Base-by-base conservation (phyloP, 805 yeast genomes). In the Kuraishia hungarica region DNA sequence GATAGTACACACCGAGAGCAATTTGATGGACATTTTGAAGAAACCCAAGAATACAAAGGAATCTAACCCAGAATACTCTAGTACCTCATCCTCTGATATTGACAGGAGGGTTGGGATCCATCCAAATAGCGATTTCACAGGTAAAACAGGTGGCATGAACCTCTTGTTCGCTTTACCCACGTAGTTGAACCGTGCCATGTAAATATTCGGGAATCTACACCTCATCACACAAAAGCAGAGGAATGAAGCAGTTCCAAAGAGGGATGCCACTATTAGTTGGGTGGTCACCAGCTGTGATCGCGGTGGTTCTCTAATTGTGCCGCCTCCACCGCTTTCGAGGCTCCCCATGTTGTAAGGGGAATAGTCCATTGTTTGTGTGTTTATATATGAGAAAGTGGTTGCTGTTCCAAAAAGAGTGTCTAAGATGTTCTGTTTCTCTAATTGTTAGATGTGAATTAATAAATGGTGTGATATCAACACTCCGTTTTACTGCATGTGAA, bases 41-140 rank as follows among this genome's bases (percentile, higher is more conserved):
- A 93, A 92, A 2, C 91, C 91, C 35, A 93, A 71, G 64, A 89
- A 93, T 51, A 94, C 98, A 70, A 81, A 91, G 0, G 97, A 97
- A 71, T 93, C 99, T 50, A 93, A 71, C 0, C 99, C 99, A 2
- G 97, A 97, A 63, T 85, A 86, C 58, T 90, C 93, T 53, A 93
- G 75, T 1, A 94, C 80, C 56, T 90, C 91, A 17, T 80, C 76
- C 61, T 93, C 98, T 24, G 78, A 74, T 20, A 92, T 83, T 13
- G 69, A 68, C 64, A 80, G 80, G 15, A 93, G 71, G 0, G 83
- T 80, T 0, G 84, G 80, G 8, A 92, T 75, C 97, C 98, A 93
- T 1, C 92, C 91, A 62, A 91, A 86, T 13, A 87, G 66, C 2
- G 89, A 76, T 46, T 67, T 67, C 51, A 72, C 60, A 5, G 88